Evolutionary conservation across 805 yeast species (phyloP), one percentile per base, ranked within the genome.

Genomic region (Lachancea lanzarotensis): DNA sequence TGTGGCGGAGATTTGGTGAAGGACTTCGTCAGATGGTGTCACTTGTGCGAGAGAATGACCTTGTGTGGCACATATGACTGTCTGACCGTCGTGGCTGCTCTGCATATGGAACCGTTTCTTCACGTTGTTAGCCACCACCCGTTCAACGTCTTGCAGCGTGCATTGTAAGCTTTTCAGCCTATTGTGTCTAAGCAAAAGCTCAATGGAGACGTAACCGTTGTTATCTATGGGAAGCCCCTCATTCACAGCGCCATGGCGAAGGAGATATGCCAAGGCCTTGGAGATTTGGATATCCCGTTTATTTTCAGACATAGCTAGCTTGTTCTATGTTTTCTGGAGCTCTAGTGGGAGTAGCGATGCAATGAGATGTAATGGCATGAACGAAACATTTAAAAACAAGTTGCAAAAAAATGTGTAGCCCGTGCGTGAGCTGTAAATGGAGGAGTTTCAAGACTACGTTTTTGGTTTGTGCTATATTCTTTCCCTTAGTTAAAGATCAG

Each of bases 211-310:
- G 63, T 74, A 89, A 0, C 98, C 98, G 22, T 76, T 66, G 0
- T 59, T 47, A 55, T 83, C 85, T 2, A 93, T 84, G 2, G 67
- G 51, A 12, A 93, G 63, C 0, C 75, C 72, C 53, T 87, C 93
- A 42, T 78, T 74, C 13, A 65, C 58, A 0, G 98, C 98, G 3
- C 84, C 87, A 58, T 91, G 98, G n/a, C 98, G 71, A 1, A 91
- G 73, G 1, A 93, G 68, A 53, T 83, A 81, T 5, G 95, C 75
- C 26, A 93, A 67, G 0, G 85, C 70, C 52, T 85, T 85, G 6
- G 96, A 87, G 15, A 89, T 79, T 32, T 64, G 67, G 6, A 72
- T 57, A 46, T 76, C 79, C 55, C 85, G 61, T 35, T 66, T 67
- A 11, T 52, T 51, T 16, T 30, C 37, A 25, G 31, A 16, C 43